Evolutionary conservation across 768 basidiomycete species (phyloP).

Genomic region (Podaxis sp.): DNA sequence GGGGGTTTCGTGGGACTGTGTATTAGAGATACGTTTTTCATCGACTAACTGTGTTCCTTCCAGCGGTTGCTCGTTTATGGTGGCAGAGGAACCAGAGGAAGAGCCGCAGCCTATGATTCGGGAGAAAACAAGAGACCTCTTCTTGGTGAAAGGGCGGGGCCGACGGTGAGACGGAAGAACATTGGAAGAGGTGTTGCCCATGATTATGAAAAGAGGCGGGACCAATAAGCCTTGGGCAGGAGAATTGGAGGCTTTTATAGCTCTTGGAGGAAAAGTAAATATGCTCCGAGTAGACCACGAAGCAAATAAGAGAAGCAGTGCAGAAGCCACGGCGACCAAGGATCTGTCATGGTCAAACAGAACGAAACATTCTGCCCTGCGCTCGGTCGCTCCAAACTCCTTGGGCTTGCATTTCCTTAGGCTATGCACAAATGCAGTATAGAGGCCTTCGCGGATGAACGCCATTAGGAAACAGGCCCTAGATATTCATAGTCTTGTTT

Average conservation of each 20-base stretch:
- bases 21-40: slow-evolving; percentile 8
- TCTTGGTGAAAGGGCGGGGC: not conserved
- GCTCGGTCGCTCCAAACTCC: not conserved
- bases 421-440: not conserved
- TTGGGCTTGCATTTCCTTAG: not conserved
- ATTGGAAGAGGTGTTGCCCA: slow-evolving; percentile 19
- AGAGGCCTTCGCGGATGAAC: not conserved
- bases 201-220: not conserved
- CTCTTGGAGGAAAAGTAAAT: not conserved
- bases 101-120: slow-evolving; percentile 16
- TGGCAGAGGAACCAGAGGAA: slow-evolving; percentile 10
- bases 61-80: slow-evolving; percentile 13
- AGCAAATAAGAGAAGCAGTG: not conserved
- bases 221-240: not conserved
- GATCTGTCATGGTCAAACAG: slow-evolving; percentile 29
- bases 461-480: not conserved
- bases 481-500: not conserved
- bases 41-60: slow-evolving; percentile 8
- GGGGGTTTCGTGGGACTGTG: slow-evolving; percentile 9
- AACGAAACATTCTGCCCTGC: slow-evolving; percentile 20
- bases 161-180: not conserved
- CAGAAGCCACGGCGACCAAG: slow-evolving; percentile 6
- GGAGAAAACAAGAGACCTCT: slow-evolving; percentile 9
- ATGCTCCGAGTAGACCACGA: not conserved
- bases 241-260: slow-evolving; percentile 4